Percentiles rank a stretch among this genome's conserved stretches.
Evolutionary conservation across 225 moss, liverwort and hornwort species (phyloP).

Genomic region (Takakia lepidozioides): DNA sequence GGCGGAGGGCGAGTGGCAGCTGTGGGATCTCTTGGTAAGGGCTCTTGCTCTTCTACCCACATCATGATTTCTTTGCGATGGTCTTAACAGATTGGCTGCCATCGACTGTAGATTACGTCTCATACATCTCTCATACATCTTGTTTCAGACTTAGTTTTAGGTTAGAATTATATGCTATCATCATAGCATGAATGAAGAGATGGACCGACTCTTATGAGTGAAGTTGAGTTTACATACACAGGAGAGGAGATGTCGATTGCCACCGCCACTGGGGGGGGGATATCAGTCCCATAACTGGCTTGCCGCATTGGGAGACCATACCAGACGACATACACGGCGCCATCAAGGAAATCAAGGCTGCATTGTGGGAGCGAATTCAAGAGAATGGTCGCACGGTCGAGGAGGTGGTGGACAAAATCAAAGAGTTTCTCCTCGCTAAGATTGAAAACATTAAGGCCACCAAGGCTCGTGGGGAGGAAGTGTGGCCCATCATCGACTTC

Average conservation of each 20-base stretch:
- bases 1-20: too few relatives aligned
- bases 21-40: too few relatives aligned
- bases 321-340: conserved; percentile 18
- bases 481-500: conserved; percentile 29
- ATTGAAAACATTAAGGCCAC: conserved; percentile 26
- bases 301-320: conserved; percentile 35
- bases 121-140: too few relatives aligned
- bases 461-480: conserved; percentile 26
- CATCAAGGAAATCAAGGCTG: conserved; percentile 22
- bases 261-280: conserved; percentile 2
- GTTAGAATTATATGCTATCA: too few relatives aligned
- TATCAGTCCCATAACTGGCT: conserved; percentile 16
- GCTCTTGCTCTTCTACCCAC: too few relatives aligned
- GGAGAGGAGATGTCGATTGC: neutral
- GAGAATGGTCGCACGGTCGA: conserved; percentile 18
- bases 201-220: too few relatives aligned
- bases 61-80: too few relatives aligned
- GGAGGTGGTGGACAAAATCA: conserved; percentile 17
- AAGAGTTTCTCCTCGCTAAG: conserved; percentile 10
- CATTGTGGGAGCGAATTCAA: conserved; percentile 14
- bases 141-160: too few relatives aligned
- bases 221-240: too few relatives aligned
- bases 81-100: too few relatives aligned
- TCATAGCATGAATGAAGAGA: too few relatives aligned
- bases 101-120: too few relatives aligned